Conservation (phyloP, 202 grass and related monocot species). For the Dendrocalamus latiflorus region DNA sequence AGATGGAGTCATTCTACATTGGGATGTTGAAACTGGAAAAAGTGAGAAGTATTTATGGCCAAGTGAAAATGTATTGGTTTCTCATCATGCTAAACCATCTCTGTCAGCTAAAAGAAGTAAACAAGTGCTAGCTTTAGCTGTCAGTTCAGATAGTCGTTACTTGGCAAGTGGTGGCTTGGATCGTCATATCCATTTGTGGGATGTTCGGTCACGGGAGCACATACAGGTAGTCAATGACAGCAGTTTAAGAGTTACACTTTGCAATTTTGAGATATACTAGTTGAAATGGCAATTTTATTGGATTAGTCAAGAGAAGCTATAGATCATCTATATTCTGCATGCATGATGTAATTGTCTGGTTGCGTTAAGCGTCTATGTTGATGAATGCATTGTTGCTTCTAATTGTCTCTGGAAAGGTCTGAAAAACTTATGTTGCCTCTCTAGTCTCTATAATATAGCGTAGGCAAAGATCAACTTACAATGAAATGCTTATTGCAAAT, state of each 20-base stretch:
- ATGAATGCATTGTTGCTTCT: background rate
- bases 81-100: too few species aligned
- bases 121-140: too few species aligned
- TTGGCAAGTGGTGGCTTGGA: too few species aligned
- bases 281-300: background rate
- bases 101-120: too few species aligned
- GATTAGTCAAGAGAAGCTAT: background rate
- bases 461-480: background rate
- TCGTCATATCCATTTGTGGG: too few species aligned
- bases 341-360: background rate
- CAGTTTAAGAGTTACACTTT: too few species aligned
- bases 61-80: too few species aligned
- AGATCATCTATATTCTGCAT: background rate
- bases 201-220: too few species aligned
- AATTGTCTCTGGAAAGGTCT: background rate
- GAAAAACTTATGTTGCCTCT: background rate
- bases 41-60: too few species aligned
- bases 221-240: too few species aligned
- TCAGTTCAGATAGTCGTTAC: too few species aligned
- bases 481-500: background rate
- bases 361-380: background rate
- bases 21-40: too few species aligned
- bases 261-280: background rate
- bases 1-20: conserved; percentile 62
- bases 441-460: background rate